Conservation (phyloP, 202 grass and related monocot genomes). For the Cymbopogon flexuosus region DNA sequence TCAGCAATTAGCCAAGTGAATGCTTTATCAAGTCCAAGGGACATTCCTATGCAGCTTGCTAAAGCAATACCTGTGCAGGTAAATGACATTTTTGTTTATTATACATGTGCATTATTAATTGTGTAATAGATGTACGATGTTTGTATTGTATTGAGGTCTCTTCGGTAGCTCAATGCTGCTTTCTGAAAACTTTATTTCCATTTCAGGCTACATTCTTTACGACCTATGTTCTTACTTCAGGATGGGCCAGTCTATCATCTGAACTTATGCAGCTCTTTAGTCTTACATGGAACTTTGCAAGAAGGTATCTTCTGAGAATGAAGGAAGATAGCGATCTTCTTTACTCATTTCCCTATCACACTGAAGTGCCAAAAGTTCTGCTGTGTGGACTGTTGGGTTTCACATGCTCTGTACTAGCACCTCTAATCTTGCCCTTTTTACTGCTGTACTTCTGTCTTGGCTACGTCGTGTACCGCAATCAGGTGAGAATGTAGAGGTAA, state of each 20-base stretch:
- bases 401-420: constrained; percentile 61
- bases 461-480: constrained; percentile 79
- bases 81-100: constrained; percentile 2
- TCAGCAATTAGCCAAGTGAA: constrained; percentile 60
- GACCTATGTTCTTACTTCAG: constrained; percentile 71
- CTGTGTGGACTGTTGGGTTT: constrained; percentile 60
- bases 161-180: neutral
- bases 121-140: neutral
- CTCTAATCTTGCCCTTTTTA: constrained; percentile 67
- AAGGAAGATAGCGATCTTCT: constrained; percentile 43
- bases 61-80: constrained; percentile 70
- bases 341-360: constrained; percentile 70
- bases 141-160: neutral
- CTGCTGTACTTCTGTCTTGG: constrained; percentile 71
- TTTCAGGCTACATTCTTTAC: constrained; percentile 82
- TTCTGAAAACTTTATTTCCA: neutral
- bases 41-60: constrained; percentile 54
- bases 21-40: constrained; percentile 55
- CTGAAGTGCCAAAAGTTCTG: constrained; percentile 62
- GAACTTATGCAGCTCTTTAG: constrained; percentile 66
- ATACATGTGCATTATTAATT: neutral
- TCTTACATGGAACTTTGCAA: constrained; percentile 55
- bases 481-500: constrained; percentile 47
- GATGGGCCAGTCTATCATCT: constrained; percentile 71
- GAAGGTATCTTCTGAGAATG: constrained; percentile 50